Base-by-base conservation (phyloP, 257 asterid genomes). In the Agastache rugosa region DNA sequence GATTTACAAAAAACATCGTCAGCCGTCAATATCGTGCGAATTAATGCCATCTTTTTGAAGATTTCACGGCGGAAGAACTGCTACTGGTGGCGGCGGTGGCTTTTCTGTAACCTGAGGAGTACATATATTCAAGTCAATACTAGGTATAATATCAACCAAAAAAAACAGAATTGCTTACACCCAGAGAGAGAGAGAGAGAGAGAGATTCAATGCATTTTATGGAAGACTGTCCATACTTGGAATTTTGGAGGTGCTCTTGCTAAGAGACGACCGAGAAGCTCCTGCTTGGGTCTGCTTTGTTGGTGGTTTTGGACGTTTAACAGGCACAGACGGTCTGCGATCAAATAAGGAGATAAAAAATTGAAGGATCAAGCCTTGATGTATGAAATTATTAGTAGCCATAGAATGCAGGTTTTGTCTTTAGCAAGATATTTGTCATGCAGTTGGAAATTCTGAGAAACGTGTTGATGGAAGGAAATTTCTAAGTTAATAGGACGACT, bases 241-340 rank as follows among this genome's bases (percentile, higher is more conserved):
- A 63, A 84, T 54, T 86, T 78, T 88, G 12, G 96, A 84, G 68
- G 89, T 71, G 84, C 91, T 88, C 78, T 83, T 89, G 83, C 78
- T 79, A 59, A 86, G 58, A 59, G 90, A 75, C 72, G 50, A 47
- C 34, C 73, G 85, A 63, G 92, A 83, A 75, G 91, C 71, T 80
- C 91, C 91, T 63, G 84, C 61, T 55, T 67, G 87, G 4, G 72
- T 70, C 59, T 72, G 88, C 83, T 87, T 90, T 39, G 59, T 80
- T 42, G 90, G 87, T 54, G 91, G 93, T 77, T 87, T 87, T 8
- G 91, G 94, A 82, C 85, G 70, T 85, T 90, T 85, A 44, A 70
- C 76, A 48, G 88, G 82, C 68, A 77, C 68, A 7, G 42, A 25
- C 5, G 79, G 68, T 84, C 93, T 91, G 91, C 69, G 79, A 54